Conservation (phyloP, 2,329 filamentous ascomycete genomes). For the Aschersonia sp. region DNA sequence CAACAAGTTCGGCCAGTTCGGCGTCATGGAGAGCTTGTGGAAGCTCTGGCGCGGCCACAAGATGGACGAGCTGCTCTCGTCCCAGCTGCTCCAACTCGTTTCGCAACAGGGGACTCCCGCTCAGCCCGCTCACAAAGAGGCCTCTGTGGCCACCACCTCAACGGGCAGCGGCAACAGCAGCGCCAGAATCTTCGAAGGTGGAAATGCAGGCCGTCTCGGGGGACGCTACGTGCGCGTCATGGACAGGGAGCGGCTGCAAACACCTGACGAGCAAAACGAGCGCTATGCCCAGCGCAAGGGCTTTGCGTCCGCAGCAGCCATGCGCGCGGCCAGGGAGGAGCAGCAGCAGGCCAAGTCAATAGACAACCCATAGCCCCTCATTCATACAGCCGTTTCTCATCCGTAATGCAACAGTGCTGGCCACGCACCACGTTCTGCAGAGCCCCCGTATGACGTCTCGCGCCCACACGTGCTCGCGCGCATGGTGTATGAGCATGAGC, state of each 20-base stretch:
- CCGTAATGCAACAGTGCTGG: too few species aligned
- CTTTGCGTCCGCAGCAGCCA: constrained; percentile 35
- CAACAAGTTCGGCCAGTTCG: constrained; percentile 48
- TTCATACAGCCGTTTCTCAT: not conserved
- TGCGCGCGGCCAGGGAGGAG: constrained; percentile 17
- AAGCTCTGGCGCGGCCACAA: constrained; percentile 68
- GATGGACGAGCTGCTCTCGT: constrained; percentile 78
- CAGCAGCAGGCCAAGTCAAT: not conserved
- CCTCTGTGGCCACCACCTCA: not conserved
- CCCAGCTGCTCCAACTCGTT: constrained; percentile 53
- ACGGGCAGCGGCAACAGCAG: constrained; percentile 11
- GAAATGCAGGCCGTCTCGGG: constrained; percentile 30
- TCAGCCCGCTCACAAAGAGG: not conserved
- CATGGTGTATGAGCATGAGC: too few species aligned
- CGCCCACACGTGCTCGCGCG: too few species aligned
- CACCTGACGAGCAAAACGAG: constrained; percentile 42
- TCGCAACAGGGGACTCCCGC: constrained; percentile 26
- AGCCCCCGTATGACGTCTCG: too few species aligned
- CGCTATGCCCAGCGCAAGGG: constrained; percentile 47
- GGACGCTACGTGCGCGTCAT: constrained; percentile 42
- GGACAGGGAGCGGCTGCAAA: constrained; percentile 31
- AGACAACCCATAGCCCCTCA: not conserved
- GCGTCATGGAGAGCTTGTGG: constrained; percentile 68
- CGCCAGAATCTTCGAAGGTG: constrained; percentile 36
- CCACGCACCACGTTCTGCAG: too few species aligned